These are phyloP conservation scores for Crithidia expoeki DNA, from an alignment of 208 protist genomes.

Conservation along the genomic window DNA sequence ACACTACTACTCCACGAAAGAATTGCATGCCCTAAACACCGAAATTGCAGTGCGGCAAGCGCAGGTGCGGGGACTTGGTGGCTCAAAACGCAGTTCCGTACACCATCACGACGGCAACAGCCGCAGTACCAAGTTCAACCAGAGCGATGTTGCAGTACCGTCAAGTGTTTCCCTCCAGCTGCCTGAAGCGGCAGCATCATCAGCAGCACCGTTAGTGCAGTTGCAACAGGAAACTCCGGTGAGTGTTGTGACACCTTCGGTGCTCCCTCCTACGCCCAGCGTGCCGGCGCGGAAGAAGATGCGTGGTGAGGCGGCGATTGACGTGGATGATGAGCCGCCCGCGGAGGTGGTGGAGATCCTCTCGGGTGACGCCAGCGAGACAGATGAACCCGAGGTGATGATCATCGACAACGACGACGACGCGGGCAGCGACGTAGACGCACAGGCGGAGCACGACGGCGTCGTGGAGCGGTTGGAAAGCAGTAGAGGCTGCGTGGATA, in stretches of 20 bases:
- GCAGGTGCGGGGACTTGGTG: not conserved
- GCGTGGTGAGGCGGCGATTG: conserved; percentile 24
- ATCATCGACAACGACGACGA: conserved; percentile 18
- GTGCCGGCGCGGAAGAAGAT: conserved; percentile 22
- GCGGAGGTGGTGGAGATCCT: conserved; percentile 27
- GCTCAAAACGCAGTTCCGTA: not conserved
- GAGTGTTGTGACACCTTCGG: too few species aligned
- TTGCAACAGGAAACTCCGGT: too few species aligned
- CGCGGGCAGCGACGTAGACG: not conserved
- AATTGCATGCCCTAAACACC: conserved; percentile 23
- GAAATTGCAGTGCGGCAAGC: conserved; percentile 15
- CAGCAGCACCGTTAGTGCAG: too few species aligned
- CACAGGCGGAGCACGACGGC: not conserved
- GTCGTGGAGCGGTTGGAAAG: not conserved
- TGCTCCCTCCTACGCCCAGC: not conserved
- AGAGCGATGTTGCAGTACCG: too few species aligned
- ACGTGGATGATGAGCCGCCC: conserved; percentile 32
- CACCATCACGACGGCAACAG: not conserved
- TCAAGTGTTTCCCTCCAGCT: too few species aligned
- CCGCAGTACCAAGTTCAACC: not conserved
- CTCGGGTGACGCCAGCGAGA: conserved; percentile 14
- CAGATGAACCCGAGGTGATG: conserved; percentile 2
- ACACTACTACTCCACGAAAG: conserved; percentile 48
- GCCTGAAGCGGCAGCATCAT: too few species aligned
- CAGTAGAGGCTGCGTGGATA: too few species aligned